Base-by-base conservation (phyloP, 1,284 basidiomycete species). In the Golubevia pallescens region DNA sequence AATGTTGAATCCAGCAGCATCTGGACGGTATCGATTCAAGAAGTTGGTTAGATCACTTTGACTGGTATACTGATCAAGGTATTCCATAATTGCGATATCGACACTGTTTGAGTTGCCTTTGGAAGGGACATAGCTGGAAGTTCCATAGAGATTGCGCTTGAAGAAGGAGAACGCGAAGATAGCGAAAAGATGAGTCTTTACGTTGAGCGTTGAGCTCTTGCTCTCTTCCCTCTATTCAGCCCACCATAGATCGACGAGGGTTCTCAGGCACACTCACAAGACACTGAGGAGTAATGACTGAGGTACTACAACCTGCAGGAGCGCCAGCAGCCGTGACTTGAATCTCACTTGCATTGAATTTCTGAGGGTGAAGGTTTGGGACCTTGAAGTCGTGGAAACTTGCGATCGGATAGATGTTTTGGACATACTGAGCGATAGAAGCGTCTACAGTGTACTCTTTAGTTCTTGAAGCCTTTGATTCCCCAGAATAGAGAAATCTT, bases 391-490 rank as follows among this genome's bases (percentile, higher is more conserved):
- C 7, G 3, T 32, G 38, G 23, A 68, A 69, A 28, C 51, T 57
- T 14, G 65, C 16, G 28, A 69, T 57, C 1, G 60, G 60, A 19
- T 28, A 54, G 3, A 68, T 55, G 42, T 61, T 55, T 14, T 57
- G 57, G 23, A 69, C 57, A 23, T 23, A 23, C 24, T 34, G 54
- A 7, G 67, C 38, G 23, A 69, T 62, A 23, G 51, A 52, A 24
- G 51, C 7, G 6, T 64, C 64, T n/a, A 69, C 58, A 10, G 65
- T 62, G 55, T 58, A 67, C 8, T 52, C 21, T 57, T 57, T 67
- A 20, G 67, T 57, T 7, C 67, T 54, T 23, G 54, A 20, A 2
- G 60, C 67, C n/a, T 14, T 24, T 16, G 10, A 5, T 21, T 13
- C 65, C 56, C 2, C 51, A 21, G 28, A 69, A 52, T 16, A 42